phyloP scores from a whole-genome alignment of 306 rosid species.

The Medicago arabica region DNA sequence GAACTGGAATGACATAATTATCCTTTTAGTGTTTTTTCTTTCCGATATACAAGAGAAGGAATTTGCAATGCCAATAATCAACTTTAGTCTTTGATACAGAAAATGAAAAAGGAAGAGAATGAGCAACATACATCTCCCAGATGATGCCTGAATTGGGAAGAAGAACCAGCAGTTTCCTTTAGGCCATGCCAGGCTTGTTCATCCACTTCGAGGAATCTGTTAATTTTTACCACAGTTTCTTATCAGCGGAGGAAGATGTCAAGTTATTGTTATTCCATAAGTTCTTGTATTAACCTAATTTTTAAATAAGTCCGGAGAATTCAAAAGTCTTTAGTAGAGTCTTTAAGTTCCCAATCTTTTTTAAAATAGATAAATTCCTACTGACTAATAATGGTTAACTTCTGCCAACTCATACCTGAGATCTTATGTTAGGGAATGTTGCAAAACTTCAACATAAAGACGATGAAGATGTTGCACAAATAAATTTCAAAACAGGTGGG shows the following conservation, averaged over 20 bases:
- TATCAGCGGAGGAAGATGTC: background rate
- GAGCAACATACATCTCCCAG: conserved; percentile 51
- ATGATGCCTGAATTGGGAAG: conserved; percentile 58
- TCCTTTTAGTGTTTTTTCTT: conserved; percentile 23
- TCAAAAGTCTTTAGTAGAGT: background rate
- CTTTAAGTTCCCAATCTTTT: too few species aligned
- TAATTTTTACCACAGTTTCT: conserved; percentile 19
- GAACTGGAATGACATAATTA: conserved; percentile 57
- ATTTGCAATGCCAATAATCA: conserved; percentile 14
- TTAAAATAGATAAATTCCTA: background rate
- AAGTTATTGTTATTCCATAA: conserved; percentile 12
- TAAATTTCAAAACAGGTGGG: too few species aligned
- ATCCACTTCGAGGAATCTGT: conserved; percentile 61
- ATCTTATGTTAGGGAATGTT: too few species aligned
- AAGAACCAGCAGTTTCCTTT: conserved; percentile 56
- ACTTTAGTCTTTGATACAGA: background rate
- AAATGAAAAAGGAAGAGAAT: conserved; percentile 18
- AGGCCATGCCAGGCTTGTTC: conserved; percentile 56
- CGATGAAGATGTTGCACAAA: too few species aligned
- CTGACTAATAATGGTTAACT: background rate
- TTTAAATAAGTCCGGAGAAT: background rate
- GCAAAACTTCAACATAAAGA: too few species aligned
- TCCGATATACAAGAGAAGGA: background rate
- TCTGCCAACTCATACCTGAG: background rate
- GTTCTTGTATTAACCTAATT: background rate